Conservation (phyloP, 2,329 filamentous ascomycete genomes). For the Aspergillus melleus region DNA sequence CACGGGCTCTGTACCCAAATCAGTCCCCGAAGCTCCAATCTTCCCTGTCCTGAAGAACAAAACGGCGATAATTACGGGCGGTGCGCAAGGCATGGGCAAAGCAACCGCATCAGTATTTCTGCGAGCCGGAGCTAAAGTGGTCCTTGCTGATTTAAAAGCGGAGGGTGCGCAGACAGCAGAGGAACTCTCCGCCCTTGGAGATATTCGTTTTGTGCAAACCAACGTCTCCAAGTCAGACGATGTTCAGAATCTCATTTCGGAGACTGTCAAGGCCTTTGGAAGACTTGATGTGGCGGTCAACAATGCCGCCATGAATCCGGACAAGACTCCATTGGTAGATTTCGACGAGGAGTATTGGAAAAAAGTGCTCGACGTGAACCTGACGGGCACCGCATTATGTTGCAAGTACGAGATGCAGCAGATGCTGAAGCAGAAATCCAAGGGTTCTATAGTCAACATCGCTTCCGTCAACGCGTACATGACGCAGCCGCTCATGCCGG, state of each 20-base stretch:
- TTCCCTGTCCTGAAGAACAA: slow-evolving; percentile 10
- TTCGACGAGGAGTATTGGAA: slow-evolving; percentile 40
- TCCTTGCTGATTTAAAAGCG: slow-evolving; percentile 73
- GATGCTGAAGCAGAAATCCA: slow-evolving; percentile 35
- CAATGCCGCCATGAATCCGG: slow-evolving; percentile 34
- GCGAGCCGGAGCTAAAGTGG: slow-evolving; percentile 75
- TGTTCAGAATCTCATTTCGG: slow-evolving; percentile 30
- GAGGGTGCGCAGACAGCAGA: slow-evolving; percentile 17
- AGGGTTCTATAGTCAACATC: slow-evolving; percentile 44
- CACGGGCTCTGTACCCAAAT: too few relatives aligned
- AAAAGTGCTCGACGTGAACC: slow-evolving; percentile 40
- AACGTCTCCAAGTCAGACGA: slow-evolving; percentile 31
- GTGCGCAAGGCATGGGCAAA: slow-evolving; percentile 33
- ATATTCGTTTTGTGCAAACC: slow-evolving; percentile 23
- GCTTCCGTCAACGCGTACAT: slow-evolving; percentile 40
- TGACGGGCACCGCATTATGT: slow-evolving; percentile 45
- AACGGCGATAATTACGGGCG: slow-evolving; percentile 27
- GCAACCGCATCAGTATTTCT: slow-evolving; percentile 58
- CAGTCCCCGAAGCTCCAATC: too few relatives aligned
- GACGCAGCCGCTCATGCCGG: slow-evolving; percentile 38
- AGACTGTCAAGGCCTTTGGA: slow-evolving; percentile 37
- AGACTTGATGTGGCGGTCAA: slow-evolving; percentile 47
- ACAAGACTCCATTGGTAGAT: slow-evolving; percentile 30
- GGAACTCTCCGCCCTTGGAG: slow-evolving; percentile 15
- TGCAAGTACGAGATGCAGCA: slow-evolving; percentile 44